Conservation (phyloP, 2,329 filamentous ascomycete species). For the Paracamarosporium sp. region DNA sequence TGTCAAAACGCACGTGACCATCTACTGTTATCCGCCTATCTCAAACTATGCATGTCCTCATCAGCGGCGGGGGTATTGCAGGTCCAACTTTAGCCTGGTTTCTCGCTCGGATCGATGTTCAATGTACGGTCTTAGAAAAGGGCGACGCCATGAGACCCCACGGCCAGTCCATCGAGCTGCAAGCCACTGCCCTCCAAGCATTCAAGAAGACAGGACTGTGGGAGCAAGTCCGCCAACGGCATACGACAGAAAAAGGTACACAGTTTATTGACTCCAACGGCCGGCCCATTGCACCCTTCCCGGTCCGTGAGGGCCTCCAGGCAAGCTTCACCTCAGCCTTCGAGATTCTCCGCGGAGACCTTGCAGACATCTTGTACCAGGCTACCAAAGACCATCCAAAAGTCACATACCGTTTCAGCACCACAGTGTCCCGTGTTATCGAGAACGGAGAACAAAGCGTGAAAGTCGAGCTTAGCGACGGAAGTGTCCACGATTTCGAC, state of each 20-base stretch:
- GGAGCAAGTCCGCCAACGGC: slow-evolving; percentile 32
- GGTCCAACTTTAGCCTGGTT: slow-evolving; percentile 55
- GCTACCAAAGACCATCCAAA: slow-evolving; percentile 29
- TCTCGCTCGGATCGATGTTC: slow-evolving; percentile 38
- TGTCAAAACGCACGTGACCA: neutral
- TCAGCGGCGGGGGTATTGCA: slow-evolving; percentile 24
- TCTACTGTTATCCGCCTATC: too few relatives aligned
- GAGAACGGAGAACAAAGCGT: slow-evolving; percentile 47
- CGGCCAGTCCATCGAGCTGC: slow-evolving; percentile 53
- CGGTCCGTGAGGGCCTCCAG: slow-evolving; percentile 16
- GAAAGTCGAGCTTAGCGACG: slow-evolving; percentile 53
- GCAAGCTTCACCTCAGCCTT: slow-evolving; percentile 20
- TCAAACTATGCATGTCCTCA: slow-evolving; percentile 18
- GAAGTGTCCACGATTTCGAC: slow-evolving; percentile 54
- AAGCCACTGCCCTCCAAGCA: slow-evolving; percentile 46
- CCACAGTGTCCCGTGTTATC: slow-evolving; percentile 15
- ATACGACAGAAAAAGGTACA: slow-evolving; percentile 47
- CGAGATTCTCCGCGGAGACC: slow-evolving; percentile 61
- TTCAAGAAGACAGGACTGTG: slow-evolving; percentile 49
- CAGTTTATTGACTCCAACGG: slow-evolving; percentile 34
- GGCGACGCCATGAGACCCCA: slow-evolving; percentile 22
- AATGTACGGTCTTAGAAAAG: slow-evolving; percentile 49
- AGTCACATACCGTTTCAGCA: slow-evolving; percentile 39
- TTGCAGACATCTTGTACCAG: slow-evolving; percentile 58
- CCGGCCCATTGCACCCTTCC: slow-evolving; percentile 12